phyloP scores from a whole-genome alignment of 768 basidiomycete species.

The Hygrophoropsis aurantiaca region DNA sequence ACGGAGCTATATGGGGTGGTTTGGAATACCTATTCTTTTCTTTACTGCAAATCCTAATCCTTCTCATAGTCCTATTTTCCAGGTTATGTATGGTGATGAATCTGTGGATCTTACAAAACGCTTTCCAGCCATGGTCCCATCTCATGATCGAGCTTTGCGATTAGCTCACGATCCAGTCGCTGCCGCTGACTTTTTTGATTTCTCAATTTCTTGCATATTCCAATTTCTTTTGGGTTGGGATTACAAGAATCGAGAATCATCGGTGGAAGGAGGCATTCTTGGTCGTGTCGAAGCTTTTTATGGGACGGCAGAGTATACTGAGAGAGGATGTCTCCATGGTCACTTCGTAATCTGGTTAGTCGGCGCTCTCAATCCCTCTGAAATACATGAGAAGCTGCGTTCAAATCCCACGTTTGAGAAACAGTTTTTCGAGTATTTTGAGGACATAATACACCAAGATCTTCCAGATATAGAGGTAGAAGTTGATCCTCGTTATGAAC shows the following conservation, averaged over 20 bases:
- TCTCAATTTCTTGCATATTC: slow-evolving; percentile 21
- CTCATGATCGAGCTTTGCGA: slow-evolving; percentile 15
- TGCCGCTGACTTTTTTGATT: slow-evolving; percentile 34
- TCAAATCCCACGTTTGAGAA: not conserved
- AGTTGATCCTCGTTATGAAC: slow-evolving; percentile 16
- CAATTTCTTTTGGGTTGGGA: slow-evolving; percentile 29
- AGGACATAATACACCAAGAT: slow-evolving; percentile 31
- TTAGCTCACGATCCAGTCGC: slow-evolving; percentile 34
- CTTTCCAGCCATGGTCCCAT: slow-evolving; percentile 20
- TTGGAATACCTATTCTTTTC: slow-evolving; percentile 26
- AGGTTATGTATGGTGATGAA: slow-evolving; percentile 26
- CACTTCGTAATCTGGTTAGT: slow-evolving; percentile 32
- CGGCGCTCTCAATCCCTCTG: slow-evolving; percentile 30
- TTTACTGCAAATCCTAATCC: slow-evolving; percentile 24
- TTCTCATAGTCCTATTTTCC: slow-evolving; percentile 28
- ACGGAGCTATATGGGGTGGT: slow-evolving; percentile 23
- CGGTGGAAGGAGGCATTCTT: slow-evolving; percentile 26
- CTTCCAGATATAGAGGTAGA: slow-evolving; percentile 22
- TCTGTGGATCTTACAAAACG: not conserved
- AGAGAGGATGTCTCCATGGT: slow-evolving; percentile 27
- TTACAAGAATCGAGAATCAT: slow-evolving; percentile 5
- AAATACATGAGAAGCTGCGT: slow-evolving; percentile 22
- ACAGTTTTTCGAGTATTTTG: slow-evolving; percentile 31
- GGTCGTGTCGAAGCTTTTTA: slow-evolving; percentile 30
- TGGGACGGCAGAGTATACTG: slow-evolving; percentile 26